Conservation (phyloP, 305 asterid species). For the Plantago lanceolata region DNA sequence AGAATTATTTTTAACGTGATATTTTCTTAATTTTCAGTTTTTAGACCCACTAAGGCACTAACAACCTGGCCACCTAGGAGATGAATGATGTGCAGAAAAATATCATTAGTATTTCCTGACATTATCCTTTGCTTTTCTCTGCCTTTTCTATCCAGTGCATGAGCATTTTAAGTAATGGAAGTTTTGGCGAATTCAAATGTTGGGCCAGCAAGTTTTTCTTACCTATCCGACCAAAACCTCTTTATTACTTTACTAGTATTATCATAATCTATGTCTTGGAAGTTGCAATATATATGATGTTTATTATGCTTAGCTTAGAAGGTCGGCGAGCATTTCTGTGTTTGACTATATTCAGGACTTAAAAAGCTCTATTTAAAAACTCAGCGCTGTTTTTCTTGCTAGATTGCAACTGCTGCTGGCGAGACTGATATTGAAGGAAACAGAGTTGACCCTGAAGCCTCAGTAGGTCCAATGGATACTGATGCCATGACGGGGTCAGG, state of each 20-base stretch:
- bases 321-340: neutral
- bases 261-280: neutral
- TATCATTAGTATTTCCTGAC: no score
- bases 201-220: neutral
- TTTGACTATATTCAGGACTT: neutral
- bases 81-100: no score
- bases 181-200: neutral
- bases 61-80: no score
- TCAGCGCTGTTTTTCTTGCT: slow-evolving; percentile 15
- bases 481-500: slow-evolving; percentile 47
- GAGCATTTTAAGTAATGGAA: neutral
- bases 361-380: neutral
- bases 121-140: neutral
- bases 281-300: neutral
- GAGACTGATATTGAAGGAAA: slow-evolving; percentile 56
- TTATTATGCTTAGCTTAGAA: neutral
- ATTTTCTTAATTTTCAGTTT: no score
- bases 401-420: slow-evolving; percentile 50
- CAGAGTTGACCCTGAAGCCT: slow-evolving; percentile 52
- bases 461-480: slow-evolving; percentile 41
- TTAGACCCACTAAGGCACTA: no score
- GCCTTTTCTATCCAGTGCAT: neutral
- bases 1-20: no score
- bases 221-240: neutral
- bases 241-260: no score